Evolutionary conservation across 306 rosid genomes (phyloP).

Genomic region (Malus sylvestris): DNA sequence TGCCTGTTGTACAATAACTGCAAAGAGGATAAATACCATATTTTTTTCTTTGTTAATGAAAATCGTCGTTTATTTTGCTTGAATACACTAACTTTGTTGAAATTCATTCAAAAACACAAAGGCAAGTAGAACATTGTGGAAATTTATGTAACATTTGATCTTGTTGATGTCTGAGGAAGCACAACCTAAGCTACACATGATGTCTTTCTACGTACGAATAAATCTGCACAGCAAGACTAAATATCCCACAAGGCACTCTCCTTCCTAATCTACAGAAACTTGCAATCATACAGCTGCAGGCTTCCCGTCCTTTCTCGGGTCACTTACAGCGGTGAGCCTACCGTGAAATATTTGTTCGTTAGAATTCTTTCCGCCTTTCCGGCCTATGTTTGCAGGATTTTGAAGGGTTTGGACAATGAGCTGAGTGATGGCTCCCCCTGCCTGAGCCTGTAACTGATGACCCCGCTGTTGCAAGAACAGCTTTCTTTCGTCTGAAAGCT

Average conservation of each 20-base stretch:
- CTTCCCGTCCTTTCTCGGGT: slow-evolving; percentile 74
- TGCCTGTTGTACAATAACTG: not conserved
- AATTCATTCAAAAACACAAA: not conserved
- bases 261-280: not conserved
- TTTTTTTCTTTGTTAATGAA: not conserved
- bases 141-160: not conserved
- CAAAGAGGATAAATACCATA: not conserved
- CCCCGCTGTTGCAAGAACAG: slow-evolving; percentile 57
- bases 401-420: slow-evolving; percentile 50
- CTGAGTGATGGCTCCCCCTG: slow-evolving; percentile 58
- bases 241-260: not conserved
- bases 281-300: slow-evolving; percentile 58
- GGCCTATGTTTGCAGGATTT: slow-evolving; percentile 21
- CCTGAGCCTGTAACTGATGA: slow-evolving; percentile 34
- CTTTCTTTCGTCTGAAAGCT: slow-evolving; percentile 41
- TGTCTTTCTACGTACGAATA: not conserved
- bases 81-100: not conserved
- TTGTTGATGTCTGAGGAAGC: not conserved
- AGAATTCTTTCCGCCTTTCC: slow-evolving; percentile 24
- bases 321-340: slow-evolving; percentile 70
- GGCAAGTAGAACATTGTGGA: not conserved
- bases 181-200: not conserved
- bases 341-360: slow-evolving; percentile 32
- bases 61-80: not conserved
- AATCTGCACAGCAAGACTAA: not conserved